Evolutionary conservation across 202 grass and related monocot genomes (phyloP), one percentile per base, ranked within the genome.

Genomic region (Elaeis oleifera): DNA sequence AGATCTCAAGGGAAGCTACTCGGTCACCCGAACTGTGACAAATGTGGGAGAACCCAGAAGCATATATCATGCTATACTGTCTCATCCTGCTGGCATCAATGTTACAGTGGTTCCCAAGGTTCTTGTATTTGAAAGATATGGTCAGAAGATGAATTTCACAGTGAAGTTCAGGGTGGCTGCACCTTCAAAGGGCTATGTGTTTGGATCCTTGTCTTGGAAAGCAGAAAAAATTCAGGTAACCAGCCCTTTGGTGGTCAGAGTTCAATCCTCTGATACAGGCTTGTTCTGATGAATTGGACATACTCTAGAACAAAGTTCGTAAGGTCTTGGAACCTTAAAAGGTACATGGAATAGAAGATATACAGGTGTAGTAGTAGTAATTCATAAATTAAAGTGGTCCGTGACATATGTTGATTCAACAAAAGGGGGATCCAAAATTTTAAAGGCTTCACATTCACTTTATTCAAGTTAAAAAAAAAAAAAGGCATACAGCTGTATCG

Each of bases 81-180:
- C 74, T 70, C 61, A 76, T 14, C 84, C 75, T 3, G 53, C 24
- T 48, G 89, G 81, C 26, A 72, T 89, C 69, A 77, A 75, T n/a
- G 81, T 95, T 16, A 95, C 66, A 48, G 84, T 95, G 51, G 74
- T 44, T 49, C 84, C 89, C 31, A 49, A 51, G n/a, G 51, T 78
- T 70, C 53, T 95, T 18, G 18, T 5, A 24, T 95, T 89, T 1
- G 17, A 74, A 29, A 70, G 50, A 18, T 85, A 89, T 3, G 79
- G 89, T 53, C 50, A 3, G 51, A 80, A 64, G 50, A 79, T 65
- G 65, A 80, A 64, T 39, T 95, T 88, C 62, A 83, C 70, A 23
- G 81, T 95, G 50, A 72, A 58, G 51, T 82, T 95, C 54, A 69
- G 54, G 21, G 65, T 77, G 22, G 26, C 67, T 36, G 28, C 70